Evolutionary conservation across 78 protist species (phyloP).

Genomic region (Planoprotostelium fungivorum): DNA sequence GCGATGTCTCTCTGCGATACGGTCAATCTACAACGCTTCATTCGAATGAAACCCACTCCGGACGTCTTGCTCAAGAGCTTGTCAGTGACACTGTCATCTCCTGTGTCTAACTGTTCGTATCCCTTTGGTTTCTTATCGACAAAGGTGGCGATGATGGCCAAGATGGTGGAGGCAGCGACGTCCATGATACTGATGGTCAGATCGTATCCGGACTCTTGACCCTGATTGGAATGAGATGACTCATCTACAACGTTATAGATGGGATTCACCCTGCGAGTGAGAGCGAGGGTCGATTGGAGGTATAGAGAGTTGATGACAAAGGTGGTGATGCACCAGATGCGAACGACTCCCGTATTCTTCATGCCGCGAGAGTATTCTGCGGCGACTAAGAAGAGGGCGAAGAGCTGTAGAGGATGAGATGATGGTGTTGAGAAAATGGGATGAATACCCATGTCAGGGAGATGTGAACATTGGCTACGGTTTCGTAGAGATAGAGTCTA

Average conservation of each 20-base stretch:
- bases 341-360: not conserved
- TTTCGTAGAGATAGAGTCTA: not conserved
- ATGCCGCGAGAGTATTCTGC: not conserved
- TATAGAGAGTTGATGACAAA: not conserved
- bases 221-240: not conserved
- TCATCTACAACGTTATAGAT: not conserved
- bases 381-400: not conserved
- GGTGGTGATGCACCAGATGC: not conserved
- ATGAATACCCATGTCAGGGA: not conserved
- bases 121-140: not conserved
- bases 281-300: not conserved
- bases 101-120: not conserved
- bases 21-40: not conserved
- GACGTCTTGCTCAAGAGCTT: not conserved
- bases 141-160: not conserved
- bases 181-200: not conserved
- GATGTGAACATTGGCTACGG: not conserved
- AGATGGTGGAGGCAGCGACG: not conserved
- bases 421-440: not conserved
- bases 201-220: not conserved
- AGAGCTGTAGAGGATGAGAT: not conserved
- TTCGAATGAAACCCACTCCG: not conserved
- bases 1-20: not conserved
- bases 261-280: not conserved
- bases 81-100: not conserved